Base-by-base conservation (phyloP, 139 green algal species). In the Nannochloris sp. region DNA sequence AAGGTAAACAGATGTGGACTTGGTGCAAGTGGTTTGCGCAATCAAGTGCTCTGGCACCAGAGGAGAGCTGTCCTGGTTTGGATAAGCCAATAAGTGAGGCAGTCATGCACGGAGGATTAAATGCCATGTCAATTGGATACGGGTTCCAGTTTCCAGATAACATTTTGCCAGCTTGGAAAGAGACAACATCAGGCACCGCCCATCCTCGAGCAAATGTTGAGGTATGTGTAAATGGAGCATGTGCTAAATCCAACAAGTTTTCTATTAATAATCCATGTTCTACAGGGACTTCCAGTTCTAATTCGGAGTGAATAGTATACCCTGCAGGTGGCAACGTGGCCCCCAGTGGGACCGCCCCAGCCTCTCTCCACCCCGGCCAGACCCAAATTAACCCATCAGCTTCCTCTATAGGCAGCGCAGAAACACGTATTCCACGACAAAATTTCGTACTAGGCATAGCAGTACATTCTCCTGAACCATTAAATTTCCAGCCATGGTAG, bases 41-140 rank as follows among this genome's bases (percentile, higher is more conserved):
- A 42, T 86, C 58, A 6, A 72, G 47, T 1, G 85, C 83, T 14
- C 62, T 81, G n/a, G 71, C 68, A 38, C 89, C 90, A 45, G 72
- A 53, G 72, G 84, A 73, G 8, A 98, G 86, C 75, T 97, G 83
- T 65, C 94, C 94, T 2, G 92, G 90, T 79, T 96, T 79, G 25
- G 75, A 74, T 46, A 98, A 74, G 31, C 93, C 94, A 57, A 99
- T 97, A 14, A 76, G 80, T 7, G 81, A 93, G 29, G 95, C 34
- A 3, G 85, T 82, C 68, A 96, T 89, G 80, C 91, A 97, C 3
- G 94, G 94, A 31, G 92, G 87, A 61, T 93, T 73, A 73, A 99
- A 99, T 30, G 81, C 77, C 94, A 99, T 99, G 68, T 94, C 78
- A 45, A 99, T 99, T 27, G 94, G 94, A 80, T 99, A 99, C 10